Conservation (phyloP, 2,329 filamentous ascomycete genomes). For the Neophaeococcomyces aloes region DNA sequence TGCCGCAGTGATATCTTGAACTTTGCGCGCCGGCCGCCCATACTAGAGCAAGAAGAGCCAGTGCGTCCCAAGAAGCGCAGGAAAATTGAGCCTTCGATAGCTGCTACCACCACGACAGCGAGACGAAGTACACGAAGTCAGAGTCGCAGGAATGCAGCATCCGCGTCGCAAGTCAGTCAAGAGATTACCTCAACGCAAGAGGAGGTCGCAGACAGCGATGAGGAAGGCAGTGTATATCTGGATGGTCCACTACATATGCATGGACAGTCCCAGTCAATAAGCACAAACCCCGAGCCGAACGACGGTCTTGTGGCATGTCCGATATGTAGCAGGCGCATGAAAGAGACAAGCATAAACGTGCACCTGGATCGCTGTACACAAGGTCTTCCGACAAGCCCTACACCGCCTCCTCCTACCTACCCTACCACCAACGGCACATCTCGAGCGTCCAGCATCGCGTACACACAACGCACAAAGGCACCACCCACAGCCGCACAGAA, state of each 20-base stretch:
- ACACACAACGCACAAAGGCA: constrained; percentile 3
- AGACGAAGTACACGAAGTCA: constrained; percentile 44
- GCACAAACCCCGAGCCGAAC: constrained; percentile 32
- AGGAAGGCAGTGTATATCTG: constrained; percentile 26
- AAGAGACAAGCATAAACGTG: constrained; percentile 62
- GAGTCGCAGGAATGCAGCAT: constrained; percentile 34
- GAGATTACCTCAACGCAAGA: constrained; percentile 21
- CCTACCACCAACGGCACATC: neutral
- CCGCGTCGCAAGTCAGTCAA: constrained; percentile 29
- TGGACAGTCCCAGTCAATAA: constrained; percentile 14
- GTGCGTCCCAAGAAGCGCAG: constrained; percentile 25
- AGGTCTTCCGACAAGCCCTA: constrained; percentile 5
- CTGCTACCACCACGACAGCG: constrained; percentile 23
- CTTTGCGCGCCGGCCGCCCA: constrained; percentile 45
- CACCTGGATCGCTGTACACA: constrained; percentile 63
- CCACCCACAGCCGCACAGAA: constrained; percentile 8
- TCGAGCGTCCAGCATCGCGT: neutral
- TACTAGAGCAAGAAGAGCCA: constrained; percentile 44
- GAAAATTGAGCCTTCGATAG: constrained; percentile 10
- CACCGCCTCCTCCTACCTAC: neutral
- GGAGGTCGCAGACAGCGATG: constrained; percentile 32
- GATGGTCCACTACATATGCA: constrained; percentile 4
- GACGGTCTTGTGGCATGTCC: constrained; percentile 77
- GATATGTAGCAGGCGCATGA: constrained; percentile 70
- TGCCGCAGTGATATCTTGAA: constrained; percentile 53